These are phyloP conservation scores for Saccharomycopsis hybrid DNA, from an alignment of 1,139 yeast genomes.

Conservation along the genomic window DNA sequence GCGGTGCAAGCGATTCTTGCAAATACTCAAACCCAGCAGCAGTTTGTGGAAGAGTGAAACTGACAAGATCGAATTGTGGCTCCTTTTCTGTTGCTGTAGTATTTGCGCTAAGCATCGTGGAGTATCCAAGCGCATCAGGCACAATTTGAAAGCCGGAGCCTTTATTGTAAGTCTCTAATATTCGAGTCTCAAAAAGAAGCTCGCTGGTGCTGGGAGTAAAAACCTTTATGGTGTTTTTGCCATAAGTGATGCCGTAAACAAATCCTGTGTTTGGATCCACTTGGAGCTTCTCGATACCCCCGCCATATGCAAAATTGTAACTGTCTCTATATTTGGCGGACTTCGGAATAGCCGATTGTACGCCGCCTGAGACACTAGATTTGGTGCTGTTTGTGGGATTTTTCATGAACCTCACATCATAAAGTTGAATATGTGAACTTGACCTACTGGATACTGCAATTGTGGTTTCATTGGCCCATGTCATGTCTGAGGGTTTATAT, in stretches of 20 bases:
- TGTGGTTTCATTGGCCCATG: slow-evolving; percentile 7
- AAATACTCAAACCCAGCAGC: neutral
- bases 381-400: neutral
- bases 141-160: neutral
- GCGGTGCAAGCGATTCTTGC: neutral
- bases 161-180: neutral
- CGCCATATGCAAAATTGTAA: neutral
- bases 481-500: slow-evolving; percentile 10
- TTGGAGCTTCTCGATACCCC: neutral
- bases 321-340: no score
- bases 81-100: neutral
- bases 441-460: slow-evolving; percentile 7
- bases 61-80: neutral
- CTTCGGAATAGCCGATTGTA: no score
- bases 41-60: neutral
- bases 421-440: neutral
- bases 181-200: neutral
- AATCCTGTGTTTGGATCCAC: neutral
- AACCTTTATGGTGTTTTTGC: neutral
- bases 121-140: neutral
- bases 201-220: neutral
- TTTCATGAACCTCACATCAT: slow-evolving; percentile 8
- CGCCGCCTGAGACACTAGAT: no score
- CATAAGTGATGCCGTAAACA: neutral
- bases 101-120: neutral